A percentile compares a stretch with the other conserved stretches of the same genome.
Conservation (phyloP, 257 asterid species). For the Anisodus tanguticus region DNA sequence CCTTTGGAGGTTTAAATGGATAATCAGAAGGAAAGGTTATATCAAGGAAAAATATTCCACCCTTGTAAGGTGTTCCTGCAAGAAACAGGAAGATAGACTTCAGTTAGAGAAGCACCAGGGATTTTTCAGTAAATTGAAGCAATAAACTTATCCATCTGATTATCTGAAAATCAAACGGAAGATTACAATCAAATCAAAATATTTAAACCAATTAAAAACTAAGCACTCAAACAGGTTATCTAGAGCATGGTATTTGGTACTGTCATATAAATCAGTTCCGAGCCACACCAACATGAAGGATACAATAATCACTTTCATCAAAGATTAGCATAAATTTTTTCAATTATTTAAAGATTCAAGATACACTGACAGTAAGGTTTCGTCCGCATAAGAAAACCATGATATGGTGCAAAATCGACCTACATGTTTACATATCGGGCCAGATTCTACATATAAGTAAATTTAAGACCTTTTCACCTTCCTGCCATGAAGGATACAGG, state of each 20-base stretch:
- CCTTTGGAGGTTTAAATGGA: slow-evolving; percentile 94
- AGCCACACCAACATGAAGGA: not conserved
- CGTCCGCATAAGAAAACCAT: too few relatives aligned
- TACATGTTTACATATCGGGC: not conserved
- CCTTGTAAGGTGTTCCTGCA: slow-evolving; percentile 89
- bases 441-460: not conserved
- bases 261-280: not conserved
- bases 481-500: not conserved
- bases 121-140: not conserved
- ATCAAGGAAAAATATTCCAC: slow-evolving; percentile 87
- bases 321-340: not conserved
- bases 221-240: not conserved
- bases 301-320: not conserved
- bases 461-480: not conserved
- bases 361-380: not conserved
- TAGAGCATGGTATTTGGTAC: not conserved
- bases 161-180: not conserved
- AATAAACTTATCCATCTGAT: not conserved
- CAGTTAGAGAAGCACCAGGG: slow-evolving; percentile 8
- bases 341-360: not conserved
- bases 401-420: too few relatives aligned
- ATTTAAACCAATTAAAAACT: not conserved
- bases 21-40: slow-evolving; percentile 83
- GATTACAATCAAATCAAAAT: not conserved
- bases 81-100: slow-evolving; percentile 29